Percentiles rank a stretch among this genome's conserved stretches.
Evolutionary conservation across 345 rosid genomes (phyloP).

Genomic region (Carallia pectinifolia): DNA sequence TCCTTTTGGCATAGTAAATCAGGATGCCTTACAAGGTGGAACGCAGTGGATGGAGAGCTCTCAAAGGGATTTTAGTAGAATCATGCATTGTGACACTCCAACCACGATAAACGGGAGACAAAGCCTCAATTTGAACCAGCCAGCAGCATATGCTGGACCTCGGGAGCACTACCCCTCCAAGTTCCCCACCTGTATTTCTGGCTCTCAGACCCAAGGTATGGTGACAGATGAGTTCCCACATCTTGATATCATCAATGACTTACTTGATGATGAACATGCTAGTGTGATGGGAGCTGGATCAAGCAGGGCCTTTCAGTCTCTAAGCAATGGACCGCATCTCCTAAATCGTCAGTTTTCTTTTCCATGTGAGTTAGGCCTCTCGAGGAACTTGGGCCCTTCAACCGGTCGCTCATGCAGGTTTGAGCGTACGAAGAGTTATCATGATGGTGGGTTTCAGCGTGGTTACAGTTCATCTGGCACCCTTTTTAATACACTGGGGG

Average conservation of each 20-base stretch:
- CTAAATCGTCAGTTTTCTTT: slow-evolving; percentile 54
- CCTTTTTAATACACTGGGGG: slow-evolving; percentile 42
- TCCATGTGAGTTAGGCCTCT: slow-evolving; percentile 45
- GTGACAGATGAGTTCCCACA: slow-evolving; percentile 85
- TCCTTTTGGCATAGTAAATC: slow-evolving; percentile 44
- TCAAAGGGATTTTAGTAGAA: slow-evolving; percentile 41
- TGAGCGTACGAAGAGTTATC: slow-evolving; percentile 60
- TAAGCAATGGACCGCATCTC: slow-evolving; percentile 36
- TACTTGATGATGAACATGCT: slow-evolving; percentile 79
- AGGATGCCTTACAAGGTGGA: slow-evolving; percentile 49
- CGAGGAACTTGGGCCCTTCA: slow-evolving; percentile 42
- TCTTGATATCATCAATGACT: slow-evolving; percentile 86
- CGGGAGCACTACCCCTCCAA: slow-evolving; percentile 34
- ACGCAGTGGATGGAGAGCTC: slow-evolving; percentile 61
- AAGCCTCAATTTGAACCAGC: slow-evolving; percentile 33
- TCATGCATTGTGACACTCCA: slow-evolving; percentile 32
- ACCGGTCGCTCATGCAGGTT: slow-evolving; percentile 47
- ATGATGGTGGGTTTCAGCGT: slow-evolving; percentile 46
- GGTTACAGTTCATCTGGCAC: slow-evolving; percentile 40
- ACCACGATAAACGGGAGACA: slow-evolving; percentile 30
- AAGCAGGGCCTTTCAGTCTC: slow-evolving; percentile 32
- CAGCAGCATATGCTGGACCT: slow-evolving; percentile 20
- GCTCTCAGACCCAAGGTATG: slow-evolving; percentile 49
- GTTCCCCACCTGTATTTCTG: slow-evolving; percentile 44
- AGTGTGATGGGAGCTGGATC: slow-evolving; percentile 32